Base-by-base conservation (phyloP, 2,329 filamentous ascomycete genomes). In the Clonostachys rhizophaga region DNA sequence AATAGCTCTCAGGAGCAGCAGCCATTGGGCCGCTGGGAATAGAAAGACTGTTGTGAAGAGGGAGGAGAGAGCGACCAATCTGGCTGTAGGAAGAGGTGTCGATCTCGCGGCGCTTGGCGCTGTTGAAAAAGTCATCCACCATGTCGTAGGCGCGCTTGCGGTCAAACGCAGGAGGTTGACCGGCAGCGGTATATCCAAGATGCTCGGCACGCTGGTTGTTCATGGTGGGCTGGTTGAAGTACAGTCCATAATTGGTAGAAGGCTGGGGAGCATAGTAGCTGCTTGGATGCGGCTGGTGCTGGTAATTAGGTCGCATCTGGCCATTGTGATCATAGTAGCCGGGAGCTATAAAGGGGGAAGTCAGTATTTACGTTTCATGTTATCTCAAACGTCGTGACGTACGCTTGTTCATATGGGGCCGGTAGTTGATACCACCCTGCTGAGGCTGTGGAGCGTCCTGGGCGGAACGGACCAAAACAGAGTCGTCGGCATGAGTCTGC, bases 111-210 rank as follows among this genome's bases (percentile, higher is more conserved):
- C 91, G 89, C 77, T 96, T 97, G 56, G 91, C 84, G 63, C 89
- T 90, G 55, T 88, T 89, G 55, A 97, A 95, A 72, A 97, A 96
- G 64, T 96, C 90, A 62, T 95, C 92, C 50, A 96, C 74, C 49
- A 89, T 87, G 60, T 96, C 91, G 56, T 86, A 89, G n/a, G 83
- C 83, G 52, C 91, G 89, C 72, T 92, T 94, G 60, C 88, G 83
- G 55, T 83, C 79, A 60, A 92, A 89, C 59, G 86, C 71, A 34
- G 63, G 63, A 18, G 63, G 58, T 16, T 12, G 34, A 35, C 63
- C 58, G 39, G 69, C 63, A 44, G 67, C 60, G 49, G 82, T 76
- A 60, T 86, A 85, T 52, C 78, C 78, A 51, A 87, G 74, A 61
- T 87, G 86, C 56, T 84, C 83, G 46, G 70, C 63, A 48, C 78